These are phyloP conservation scores for Cutaneotrichosporon spelunceum DNA, from an alignment of 1,284 basidiomycete species.

Conservation along the genomic window DNA sequence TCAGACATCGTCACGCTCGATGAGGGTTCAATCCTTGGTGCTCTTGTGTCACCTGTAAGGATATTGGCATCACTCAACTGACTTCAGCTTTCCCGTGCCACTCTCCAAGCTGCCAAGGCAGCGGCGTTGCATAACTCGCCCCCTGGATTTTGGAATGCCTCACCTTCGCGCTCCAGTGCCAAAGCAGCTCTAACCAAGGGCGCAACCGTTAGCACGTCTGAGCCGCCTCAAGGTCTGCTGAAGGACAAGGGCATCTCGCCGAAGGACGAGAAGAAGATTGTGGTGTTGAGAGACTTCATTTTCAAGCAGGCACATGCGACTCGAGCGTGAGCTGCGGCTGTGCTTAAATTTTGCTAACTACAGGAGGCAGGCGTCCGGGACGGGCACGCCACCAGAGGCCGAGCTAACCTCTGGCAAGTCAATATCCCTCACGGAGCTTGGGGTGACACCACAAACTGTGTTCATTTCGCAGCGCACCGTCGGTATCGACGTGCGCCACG, in stretches of 20 bases:
- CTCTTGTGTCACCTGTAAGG: slow-evolving; percentile 73
- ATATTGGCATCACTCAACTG: neutral
- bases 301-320: slow-evolving; percentile 71
- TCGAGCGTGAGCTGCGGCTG: slow-evolving; percentile 55
- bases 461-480: slow-evolving; percentile 65
- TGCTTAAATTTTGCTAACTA: slow-evolving; percentile 13
- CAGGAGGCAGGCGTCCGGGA: slow-evolving; percentile 34
- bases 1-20: slow-evolving; percentile 78
- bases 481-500: slow-evolving; percentile 39
- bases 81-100: slow-evolving; percentile 65
- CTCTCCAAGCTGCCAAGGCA: slow-evolving; percentile 76
- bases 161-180: slow-evolving; percentile 12
- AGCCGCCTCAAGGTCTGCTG: slow-evolving; percentile 7
- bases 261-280: slow-evolving; percentile 45
- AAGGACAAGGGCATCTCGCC: slow-evolving; percentile 55
- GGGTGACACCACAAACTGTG: slow-evolving; percentile 91
- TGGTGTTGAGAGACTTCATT: slow-evolving; percentile 81
- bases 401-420: slow-evolving; percentile 36
- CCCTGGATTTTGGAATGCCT: slow-evolving; percentile 67
- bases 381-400: slow-evolving; percentile 25
- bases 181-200: slow-evolving; percentile 13
- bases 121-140: slow-evolving; percentile 44
- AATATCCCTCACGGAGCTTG: slow-evolving; percentile 68
- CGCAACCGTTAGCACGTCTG: neutral
- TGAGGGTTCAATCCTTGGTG: slow-evolving; percentile 67